Evolutionary conservation across 2,329 filamentous ascomycete species (phyloP).

Genomic region (Coniochaeta ligniaria): DNA sequence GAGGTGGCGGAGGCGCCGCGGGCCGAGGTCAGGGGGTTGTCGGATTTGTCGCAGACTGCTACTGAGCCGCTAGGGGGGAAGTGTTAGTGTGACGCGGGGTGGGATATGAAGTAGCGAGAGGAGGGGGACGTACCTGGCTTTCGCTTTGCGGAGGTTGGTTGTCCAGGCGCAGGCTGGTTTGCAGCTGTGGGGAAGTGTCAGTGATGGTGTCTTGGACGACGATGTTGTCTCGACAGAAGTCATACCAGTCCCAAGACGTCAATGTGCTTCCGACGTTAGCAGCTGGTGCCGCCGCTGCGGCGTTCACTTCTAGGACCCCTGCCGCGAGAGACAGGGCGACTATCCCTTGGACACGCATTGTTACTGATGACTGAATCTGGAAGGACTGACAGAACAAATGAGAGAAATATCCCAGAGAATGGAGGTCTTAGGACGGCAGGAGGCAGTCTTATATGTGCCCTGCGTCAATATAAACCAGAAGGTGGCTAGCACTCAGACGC

Average conservation of each 20-base stretch:
- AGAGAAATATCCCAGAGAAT: neutral
- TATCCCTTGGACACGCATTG: neutral
- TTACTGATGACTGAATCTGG: neutral
- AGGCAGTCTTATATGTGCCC: neutral
- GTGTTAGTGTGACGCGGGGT: neutral
- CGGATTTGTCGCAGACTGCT: constrained; percentile 11
- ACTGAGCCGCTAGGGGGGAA: constrained; percentile 6
- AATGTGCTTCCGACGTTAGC: constrained; percentile 6
- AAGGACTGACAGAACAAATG: neutral
- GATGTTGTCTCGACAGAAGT: neutral
- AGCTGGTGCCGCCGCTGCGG: neutral
- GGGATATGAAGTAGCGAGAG: neutral
- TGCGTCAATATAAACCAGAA: neutral
- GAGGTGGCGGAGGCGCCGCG: constrained; percentile 4
- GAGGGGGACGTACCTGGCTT: constrained; percentile 5
- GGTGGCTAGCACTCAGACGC: neutral
- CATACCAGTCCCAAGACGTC: constrained; percentile 14
- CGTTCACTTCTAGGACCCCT: neutral
- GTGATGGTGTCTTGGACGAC: neutral
- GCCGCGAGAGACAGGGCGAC: neutral
- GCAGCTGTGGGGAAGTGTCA: constrained; percentile 8
- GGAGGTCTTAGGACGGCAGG: neutral
- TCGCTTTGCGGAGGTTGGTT: constrained; percentile 5
- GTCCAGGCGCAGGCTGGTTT: constrained; percentile 14
- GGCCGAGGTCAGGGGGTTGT: constrained; percentile 7